phyloP scores from a whole-genome alignment of 768 basidiomycete species.

The Roridomyces roridus region DNA sequence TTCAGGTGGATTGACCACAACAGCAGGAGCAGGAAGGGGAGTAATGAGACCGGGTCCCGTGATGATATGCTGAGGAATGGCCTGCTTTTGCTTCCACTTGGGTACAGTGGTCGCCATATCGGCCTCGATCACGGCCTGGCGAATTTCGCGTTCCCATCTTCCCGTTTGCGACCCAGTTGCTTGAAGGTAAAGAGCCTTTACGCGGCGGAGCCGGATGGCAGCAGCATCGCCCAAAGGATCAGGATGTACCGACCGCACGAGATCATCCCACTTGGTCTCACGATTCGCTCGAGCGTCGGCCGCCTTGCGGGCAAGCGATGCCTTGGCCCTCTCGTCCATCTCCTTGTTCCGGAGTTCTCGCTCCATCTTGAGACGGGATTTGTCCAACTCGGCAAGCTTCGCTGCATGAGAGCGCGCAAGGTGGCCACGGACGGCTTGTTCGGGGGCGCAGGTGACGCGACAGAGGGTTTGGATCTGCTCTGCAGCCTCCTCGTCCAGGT shows the following conservation, averaged over 20 bases:
- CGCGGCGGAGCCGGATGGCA: conserved; percentile 56
- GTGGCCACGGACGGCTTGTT: conserved; percentile 50
- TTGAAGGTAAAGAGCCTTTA: conserved; percentile 65
- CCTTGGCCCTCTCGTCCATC: conserved; percentile 53
- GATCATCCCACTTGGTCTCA: conserved; percentile 68
- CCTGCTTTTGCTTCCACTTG: not conserved
- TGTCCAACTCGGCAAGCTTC: conserved; percentile 49
- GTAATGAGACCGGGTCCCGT: conserved; percentile 26
- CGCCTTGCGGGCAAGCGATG: conserved; percentile 65
- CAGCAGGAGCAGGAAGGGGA: conserved; percentile 40
- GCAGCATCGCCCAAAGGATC: conserved; percentile 53
- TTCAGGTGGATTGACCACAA: conserved; percentile 52
- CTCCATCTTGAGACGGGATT: conserved; percentile 41
- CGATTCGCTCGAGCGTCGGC: conserved; percentile 63
- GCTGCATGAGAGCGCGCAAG: conserved; percentile 48
- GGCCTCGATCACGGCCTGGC: conserved; percentile 60
- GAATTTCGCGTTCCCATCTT: conserved; percentile 72
- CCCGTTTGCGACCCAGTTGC: conserved; percentile 53
- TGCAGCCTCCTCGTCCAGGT: conserved; percentile 49
- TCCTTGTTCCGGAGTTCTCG: conserved; percentile 40
- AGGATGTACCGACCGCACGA: conserved; percentile 63
- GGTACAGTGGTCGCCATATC: conserved; percentile 39
- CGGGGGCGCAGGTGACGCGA: conserved; percentile 63
- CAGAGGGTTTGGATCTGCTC: conserved; percentile 52
- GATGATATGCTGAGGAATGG: conserved; percentile 9